Evolutionary conservation across 805 yeast genomes (phyloP).

Genomic region (Zygosaccharomyces kombuchaensis): DNA sequence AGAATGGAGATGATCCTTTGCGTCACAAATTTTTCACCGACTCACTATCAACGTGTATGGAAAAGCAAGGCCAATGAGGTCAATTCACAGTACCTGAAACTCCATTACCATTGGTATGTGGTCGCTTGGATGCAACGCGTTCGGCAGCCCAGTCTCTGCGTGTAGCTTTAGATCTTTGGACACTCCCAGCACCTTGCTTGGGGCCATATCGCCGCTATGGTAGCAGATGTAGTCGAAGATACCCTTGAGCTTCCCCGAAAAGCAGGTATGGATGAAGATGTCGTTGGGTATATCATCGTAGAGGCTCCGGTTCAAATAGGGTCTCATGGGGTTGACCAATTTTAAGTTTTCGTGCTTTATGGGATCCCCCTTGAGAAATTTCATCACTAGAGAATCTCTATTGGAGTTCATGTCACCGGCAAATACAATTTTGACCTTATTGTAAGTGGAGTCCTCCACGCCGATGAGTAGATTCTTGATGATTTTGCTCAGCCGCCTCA

Average conservation of each 20-base stretch:
- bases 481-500: constrained; percentile 32
- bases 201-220: constrained; percentile 38
- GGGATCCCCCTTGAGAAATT: constrained; percentile 38
- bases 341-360: constrained; percentile 29
- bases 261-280: constrained; percentile 41
- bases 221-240: constrained; percentile 59
- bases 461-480: constrained; percentile 25
- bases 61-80: background rate
- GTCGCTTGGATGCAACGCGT: constrained; percentile 55
- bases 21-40: constrained; percentile 13
- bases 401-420: constrained; percentile 57
- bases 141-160: constrained; percentile 46
- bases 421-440: constrained; percentile 40
- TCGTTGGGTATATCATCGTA: constrained; percentile 32
- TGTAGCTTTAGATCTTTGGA: constrained; percentile 22
- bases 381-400: constrained; percentile 46
- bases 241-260: constrained; percentile 46
- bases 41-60: constrained; percentile 14
- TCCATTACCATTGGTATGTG: constrained; percentile 42
- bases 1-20: constrained; percentile 1
- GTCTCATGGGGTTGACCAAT: constrained; percentile 32
- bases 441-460: constrained; percentile 21
- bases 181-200: constrained; percentile 42
- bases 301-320: constrained; percentile 32
- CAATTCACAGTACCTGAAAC: constrained; percentile 28